Evolutionary conservation across 73 alveolate genomes (phyloP).

Genomic region (Symbiodinium pilosum): DNA sequence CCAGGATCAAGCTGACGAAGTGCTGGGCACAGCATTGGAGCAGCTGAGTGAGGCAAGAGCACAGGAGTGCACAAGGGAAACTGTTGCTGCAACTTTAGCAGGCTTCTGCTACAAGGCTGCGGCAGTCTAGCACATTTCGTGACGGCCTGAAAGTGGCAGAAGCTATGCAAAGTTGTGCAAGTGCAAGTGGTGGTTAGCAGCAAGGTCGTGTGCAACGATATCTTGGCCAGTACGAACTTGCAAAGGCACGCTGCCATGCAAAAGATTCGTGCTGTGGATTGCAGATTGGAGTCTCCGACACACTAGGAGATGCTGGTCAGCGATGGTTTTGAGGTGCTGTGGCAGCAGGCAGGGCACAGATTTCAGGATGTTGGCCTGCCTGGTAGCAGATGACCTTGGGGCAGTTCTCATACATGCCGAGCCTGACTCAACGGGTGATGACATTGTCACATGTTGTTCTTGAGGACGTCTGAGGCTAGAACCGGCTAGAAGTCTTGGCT

Average conservation of each 20-base stretch:
- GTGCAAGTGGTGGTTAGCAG: not conserved
- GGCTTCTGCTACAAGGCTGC: not conserved
- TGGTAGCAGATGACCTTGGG: too few species aligned
- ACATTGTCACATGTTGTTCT: too few species aligned
- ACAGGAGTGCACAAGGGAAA: too few species aligned
- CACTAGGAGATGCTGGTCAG: slow-evolving; percentile 27
- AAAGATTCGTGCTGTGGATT: too few species aligned
- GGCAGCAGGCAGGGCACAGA: slow-evolving; percentile 49
- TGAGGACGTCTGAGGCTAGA: too few species aligned
- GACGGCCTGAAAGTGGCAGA: not conserved
- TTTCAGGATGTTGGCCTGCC: not conserved
- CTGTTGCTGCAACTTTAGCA: too few species aligned
- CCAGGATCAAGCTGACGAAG: not conserved
- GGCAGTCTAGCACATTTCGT: not conserved
- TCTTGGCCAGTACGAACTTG: slow-evolving; percentile 35
- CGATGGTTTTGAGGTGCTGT: slow-evolving; percentile 54
- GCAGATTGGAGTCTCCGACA: too few species aligned
- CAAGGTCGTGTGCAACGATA: slow-evolving; percentile 27
- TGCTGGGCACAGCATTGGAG: not conserved
- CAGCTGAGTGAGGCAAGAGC: not conserved
- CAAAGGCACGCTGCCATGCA: slow-evolving; percentile 11
- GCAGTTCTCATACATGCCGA: too few species aligned
- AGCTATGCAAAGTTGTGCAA: not conserved
- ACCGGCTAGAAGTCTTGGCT: too few species aligned
- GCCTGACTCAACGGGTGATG: too few species aligned